A percentile compares a stretch with the other conserved stretches of the same genome.
Conservation (phyloP, 768 basidiomycete species). For the Macrolepiota albuminosa region DNA sequence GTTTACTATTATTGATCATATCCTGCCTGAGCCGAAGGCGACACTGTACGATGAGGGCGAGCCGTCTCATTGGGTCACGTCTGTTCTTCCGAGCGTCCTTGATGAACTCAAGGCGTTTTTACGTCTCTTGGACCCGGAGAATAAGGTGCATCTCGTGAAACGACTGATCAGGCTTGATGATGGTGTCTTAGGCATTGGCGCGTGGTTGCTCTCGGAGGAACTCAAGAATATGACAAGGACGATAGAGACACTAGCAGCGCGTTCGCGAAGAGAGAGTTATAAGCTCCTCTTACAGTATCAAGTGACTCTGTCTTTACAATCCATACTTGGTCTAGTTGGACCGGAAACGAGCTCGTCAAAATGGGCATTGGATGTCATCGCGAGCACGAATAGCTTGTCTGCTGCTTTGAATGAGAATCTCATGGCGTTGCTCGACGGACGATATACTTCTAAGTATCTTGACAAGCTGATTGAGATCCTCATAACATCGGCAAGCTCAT, state of each 20-base stretch:
- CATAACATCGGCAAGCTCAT: conserved; percentile 19
- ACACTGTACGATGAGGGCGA: conserved; percentile 25
- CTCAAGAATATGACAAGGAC: conserved; percentile 43
- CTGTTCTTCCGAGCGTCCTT: conserved; percentile 54
- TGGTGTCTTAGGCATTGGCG: conserved; percentile 51
- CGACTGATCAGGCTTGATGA: conserved; percentile 55
- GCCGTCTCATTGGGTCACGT: conserved; percentile 42
- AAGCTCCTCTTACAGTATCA: conserved; percentile 41
- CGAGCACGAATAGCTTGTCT: conserved; percentile 38
- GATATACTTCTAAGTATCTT: conserved; percentile 41
- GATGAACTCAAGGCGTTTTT: conserved; percentile 53
- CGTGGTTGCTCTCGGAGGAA: conserved; percentile 69
- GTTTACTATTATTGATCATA: conserved; percentile 49
- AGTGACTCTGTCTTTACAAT: conserved; percentile 42
- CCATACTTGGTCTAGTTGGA: conserved; percentile 41
- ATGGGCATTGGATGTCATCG: conserved; percentile 42
- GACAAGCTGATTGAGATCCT: conserved; percentile 32
- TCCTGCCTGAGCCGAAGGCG: conserved; percentile 40
- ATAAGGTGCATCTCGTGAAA: conserved; percentile 46
- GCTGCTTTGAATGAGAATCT: conserved; percentile 37
- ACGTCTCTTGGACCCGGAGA: conserved; percentile 50
- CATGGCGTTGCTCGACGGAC: conserved; percentile 40
- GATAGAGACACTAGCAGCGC: conserved; percentile 31
- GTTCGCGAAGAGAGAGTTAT: conserved; percentile 25
- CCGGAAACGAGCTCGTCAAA: conserved; percentile 31